Evolutionary conservation across 2,329 filamentous ascomycete species (phyloP).

Genomic region (Volutella citrinella): DNA sequence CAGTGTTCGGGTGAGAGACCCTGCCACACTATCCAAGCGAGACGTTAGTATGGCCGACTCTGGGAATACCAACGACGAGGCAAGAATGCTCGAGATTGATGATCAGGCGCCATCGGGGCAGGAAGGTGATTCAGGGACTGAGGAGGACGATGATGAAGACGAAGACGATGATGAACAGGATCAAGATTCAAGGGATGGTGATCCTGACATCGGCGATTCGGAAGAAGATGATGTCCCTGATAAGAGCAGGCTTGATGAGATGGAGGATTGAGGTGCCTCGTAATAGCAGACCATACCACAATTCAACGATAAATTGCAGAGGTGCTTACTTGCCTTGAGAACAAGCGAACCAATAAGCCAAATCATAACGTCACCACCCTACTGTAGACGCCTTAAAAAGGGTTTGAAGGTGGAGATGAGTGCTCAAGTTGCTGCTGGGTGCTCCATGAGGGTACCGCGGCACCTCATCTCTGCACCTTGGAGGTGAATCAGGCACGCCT

Average conservation of each 20-base stretch:
- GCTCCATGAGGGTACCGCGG: no score
- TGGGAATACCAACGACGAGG: conserved; percentile 24
- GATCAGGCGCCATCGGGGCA: conserved; percentile 23
- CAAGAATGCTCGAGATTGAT: conserved; percentile 15
- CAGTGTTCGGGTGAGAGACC: conserved; percentile 29
- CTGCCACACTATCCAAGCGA: conserved; percentile 15
- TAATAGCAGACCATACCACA: no score
- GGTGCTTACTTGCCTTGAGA: no score
- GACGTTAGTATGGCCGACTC: conserved; percentile 15
- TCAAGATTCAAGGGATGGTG: conserved; percentile 7
- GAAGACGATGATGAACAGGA: conserved; percentile 16
- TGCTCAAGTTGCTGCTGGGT: no score
- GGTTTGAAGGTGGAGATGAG: no score
- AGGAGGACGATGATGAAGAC: conserved; percentile 26
- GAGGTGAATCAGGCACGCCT: no score
- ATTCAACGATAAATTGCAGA: background rate
- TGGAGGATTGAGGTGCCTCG: background rate
- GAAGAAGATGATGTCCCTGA: conserved; percentile 1
- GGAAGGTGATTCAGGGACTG: conserved; percentile 25
- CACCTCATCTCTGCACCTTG: no score
- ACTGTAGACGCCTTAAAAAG: background rate
- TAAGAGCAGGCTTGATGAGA: background rate
- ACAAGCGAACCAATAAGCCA: background rate
- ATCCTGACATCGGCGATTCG: conserved; percentile 7
- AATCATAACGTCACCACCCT: background rate